Evolutionary conservation across 192 early-diverging fungal species (phyloP), one percentile per base, ranked within the genome.

Genomic region (Backusella liffmaniae): DNA sequence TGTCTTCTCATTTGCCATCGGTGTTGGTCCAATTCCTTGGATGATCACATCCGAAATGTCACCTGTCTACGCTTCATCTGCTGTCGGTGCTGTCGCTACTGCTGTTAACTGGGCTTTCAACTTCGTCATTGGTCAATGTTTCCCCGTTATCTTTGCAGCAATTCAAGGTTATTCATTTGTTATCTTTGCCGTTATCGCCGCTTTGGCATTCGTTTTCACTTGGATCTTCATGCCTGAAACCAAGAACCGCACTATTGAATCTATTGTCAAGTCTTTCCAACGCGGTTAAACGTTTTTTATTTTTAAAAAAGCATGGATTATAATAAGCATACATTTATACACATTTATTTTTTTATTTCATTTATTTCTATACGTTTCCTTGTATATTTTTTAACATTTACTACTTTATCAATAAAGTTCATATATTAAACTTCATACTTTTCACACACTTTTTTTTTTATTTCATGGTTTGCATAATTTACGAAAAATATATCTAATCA

Each of bases 11-110:
- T 96, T 95, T 83, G 92, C 92, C 66, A 82, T 96, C 34, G 96
- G 94, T 41, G 80, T 94, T 1, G 94, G 94, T 37, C 90, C 91
- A 3, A 94, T 95, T 62, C 93, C 96, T 7, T 96, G 94, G 93
- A 80, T 94, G 32, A 85, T 93, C 36, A 84, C 92, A 0, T 91
- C 93, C 18, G 94, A 96, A 74, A 85, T 94, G 72, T 83, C 91
- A 13, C 94, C 96, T 1, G 86, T 88, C 6, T 93, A 92, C 73
- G 93, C 92, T 0, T 86, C 92, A 44, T 90, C 92, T 1, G 79
- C 92, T 12, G 90, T 92, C 35, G 89, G 90, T 1, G 86, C 91
- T 6, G 78, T 94, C 18, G 91, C 93, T 39, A 94, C 92, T 4
- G 86, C 85, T 5, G 82, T 92, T 13, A 95, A 96, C 77, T 97